Percentiles rank a stretch among this genome's conserved stretches.
Evolutionary conservation across 2,329 filamentous ascomycete genomes (phyloP).

Genomic region (Akanthomyces uredinophilus): DNA sequence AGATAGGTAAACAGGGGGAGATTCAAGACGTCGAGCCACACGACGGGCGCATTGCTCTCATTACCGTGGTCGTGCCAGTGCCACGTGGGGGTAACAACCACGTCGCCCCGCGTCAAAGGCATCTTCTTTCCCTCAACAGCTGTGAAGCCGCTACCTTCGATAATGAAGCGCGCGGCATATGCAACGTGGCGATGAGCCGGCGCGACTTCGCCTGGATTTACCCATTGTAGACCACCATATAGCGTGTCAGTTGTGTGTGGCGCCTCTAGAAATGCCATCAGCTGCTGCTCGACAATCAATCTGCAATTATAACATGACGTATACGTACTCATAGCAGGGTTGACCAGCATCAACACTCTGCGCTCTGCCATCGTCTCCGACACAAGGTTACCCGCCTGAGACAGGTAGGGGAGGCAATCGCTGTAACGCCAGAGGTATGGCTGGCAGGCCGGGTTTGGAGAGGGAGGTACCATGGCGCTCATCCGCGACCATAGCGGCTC

Average conservation of each 20-base stretch:
- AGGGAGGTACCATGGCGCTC: slow-evolving; percentile 40
- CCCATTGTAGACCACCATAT: slow-evolving; percentile 52
- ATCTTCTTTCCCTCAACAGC: slow-evolving; percentile 51
- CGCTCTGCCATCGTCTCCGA: slow-evolving; percentile 37
- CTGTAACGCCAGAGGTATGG: slow-evolving; percentile 37
- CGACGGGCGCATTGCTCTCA: slow-evolving; percentile 46
- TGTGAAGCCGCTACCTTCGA: slow-evolving; percentile 53
- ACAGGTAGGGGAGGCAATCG: slow-evolving; percentile 30
- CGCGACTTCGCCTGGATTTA: slow-evolving; percentile 51
- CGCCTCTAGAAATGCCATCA: slow-evolving; percentile 33
- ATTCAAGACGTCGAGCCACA: slow-evolving; percentile 55
- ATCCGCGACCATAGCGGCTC: slow-evolving; percentile 47
- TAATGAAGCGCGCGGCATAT: slow-evolving; percentile 53
- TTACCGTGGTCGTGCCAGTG: slow-evolving; percentile 58
- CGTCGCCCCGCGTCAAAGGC: slow-evolving; percentile 46
- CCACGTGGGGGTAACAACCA: slow-evolving; percentile 54
- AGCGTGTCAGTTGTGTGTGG: slow-evolving; percentile 55
- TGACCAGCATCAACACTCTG: slow-evolving; percentile 38
- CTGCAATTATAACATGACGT: fast-evolving
- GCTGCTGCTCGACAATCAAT: not conserved
- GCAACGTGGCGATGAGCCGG: slow-evolving; percentile 52
- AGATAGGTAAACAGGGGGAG: slow-evolving; percentile 46
- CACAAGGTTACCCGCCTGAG: slow-evolving; percentile 30
- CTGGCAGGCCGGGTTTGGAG: slow-evolving; percentile 37
- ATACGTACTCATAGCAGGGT: slow-evolving; percentile 28